A percentile compares a stretch with the other conserved stretches of the same genome.
Conservation (phyloP, 2,329 filamentous ascomycete species). For the Colletotrichum kahawae region DNA sequence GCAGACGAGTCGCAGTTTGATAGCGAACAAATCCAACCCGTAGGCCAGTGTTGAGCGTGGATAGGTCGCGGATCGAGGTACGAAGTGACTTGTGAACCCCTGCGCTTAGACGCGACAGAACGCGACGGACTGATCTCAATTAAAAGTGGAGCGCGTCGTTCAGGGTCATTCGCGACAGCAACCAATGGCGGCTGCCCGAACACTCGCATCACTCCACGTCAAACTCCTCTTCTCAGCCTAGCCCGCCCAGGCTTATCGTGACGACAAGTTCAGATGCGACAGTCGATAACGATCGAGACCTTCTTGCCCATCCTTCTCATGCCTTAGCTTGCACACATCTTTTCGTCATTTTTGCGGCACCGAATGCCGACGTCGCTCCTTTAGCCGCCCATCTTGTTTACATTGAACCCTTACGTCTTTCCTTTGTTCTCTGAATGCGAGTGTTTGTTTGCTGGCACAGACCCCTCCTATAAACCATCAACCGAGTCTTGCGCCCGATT, state of each 20-base stretch:
- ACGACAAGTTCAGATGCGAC: constrained; percentile 17
- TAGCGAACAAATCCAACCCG: not conserved
- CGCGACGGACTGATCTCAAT: constrained; percentile 15
- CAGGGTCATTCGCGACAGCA: not conserved
- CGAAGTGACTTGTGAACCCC: not conserved
- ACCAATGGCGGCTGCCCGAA: not conserved
- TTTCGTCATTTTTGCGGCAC: not conserved
- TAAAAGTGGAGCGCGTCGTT: constrained; percentile 6
- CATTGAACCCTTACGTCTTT: not conserved
- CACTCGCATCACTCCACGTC: not conserved
- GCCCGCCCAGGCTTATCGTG: constrained; percentile 17
- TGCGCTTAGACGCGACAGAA: not conserved
- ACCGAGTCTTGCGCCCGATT: not conserved
- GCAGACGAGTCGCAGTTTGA: not conserved
- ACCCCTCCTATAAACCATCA: constrained; percentile 1
- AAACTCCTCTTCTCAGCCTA: constrained; percentile 21
- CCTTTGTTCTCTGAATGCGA: constrained; percentile 4
- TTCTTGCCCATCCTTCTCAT: not conserved
- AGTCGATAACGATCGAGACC: constrained; percentile 17
- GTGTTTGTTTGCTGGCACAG: constrained; percentile 12
- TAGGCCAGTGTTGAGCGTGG: not conserved
- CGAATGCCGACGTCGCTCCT: constrained; percentile 7
- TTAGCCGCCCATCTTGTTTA: not conserved
- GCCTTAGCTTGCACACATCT: not conserved
- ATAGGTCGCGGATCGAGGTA: not conserved